Base-by-base conservation (phyloP, 2,329 filamentous ascomycete species). In the Microdochium trichocladiopsis region DNA sequence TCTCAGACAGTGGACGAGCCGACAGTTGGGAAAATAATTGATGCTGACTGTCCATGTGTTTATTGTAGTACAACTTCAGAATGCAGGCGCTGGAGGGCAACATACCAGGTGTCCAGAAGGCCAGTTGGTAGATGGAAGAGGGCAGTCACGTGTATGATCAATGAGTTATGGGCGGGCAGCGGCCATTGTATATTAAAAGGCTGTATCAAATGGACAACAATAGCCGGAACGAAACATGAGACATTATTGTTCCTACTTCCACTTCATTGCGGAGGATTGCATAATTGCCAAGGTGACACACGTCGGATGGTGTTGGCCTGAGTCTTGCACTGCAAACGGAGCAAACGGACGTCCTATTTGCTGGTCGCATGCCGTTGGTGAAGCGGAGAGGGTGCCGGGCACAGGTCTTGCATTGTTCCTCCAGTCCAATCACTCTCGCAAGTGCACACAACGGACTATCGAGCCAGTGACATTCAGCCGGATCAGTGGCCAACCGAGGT, bases 101-200 rank as follows among this genome's bases (percentile, higher is more conserved):
- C 56, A 68, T 99, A 51, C 93, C 94, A 0, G 94, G 94, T 62
- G 94, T 99, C 52, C 90, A 86, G 79, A 95, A 95, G 77, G 94
- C 94, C 49, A 95, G 89, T 72, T 99, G 94, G 94, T 99, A 89
- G 69, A 66, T 4, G 49, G 37, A 45, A 18, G 24, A 49, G 18
- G 23, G 21, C 2, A 45, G 23, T 31, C 25, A 50, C 28, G 33
- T 62, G 59, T 61, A 58, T 11, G 51, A 62, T 61, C 56, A 49
- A 41, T 24, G 41, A 11, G 28, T n/a, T 45, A 41, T 28, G 31
- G 14, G 49, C 47, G 47, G 25, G 14, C 14, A 51, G 49, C 47
- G 45, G 41, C 18, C 18, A 22, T 45, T 45, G 41, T 37, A 37
- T 16, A 37, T 37, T 16, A 37, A 11, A 5, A 16, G 33, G 33